phyloP scores from a whole-genome alignment of 257 asterid genomes.

The Capsicum baccatum region DNA sequence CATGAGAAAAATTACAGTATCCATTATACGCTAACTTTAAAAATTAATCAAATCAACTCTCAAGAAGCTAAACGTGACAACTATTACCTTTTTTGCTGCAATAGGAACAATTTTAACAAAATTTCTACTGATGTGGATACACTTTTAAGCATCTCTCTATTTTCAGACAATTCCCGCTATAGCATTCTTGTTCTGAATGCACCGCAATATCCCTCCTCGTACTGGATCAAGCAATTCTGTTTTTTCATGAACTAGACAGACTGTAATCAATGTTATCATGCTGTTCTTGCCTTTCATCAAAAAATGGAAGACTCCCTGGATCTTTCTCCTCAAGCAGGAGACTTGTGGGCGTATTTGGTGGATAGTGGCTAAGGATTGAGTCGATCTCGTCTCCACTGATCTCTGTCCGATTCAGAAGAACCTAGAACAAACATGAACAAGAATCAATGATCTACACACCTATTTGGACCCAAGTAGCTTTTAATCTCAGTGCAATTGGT shows the following conservation, averaged over 20 bases:
- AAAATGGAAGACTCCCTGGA: constrained; percentile 77
- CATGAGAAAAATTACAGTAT: too few species aligned
- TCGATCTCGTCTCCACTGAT: constrained; percentile 81
- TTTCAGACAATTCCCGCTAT: too few species aligned
- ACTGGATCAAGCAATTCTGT: too few species aligned
- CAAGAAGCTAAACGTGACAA: too few species aligned
- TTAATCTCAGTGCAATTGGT: background rate
- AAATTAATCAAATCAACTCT: too few species aligned
- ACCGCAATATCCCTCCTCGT: background rate
- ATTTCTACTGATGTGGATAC: background rate
- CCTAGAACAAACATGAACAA: constrained; percentile 47
- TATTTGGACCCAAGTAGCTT: background rate
- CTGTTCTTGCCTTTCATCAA: constrained; percentile 44
- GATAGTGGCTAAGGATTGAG: constrained; percentile 70
- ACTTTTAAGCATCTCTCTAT: too few species aligned
- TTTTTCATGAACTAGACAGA: constrained; percentile 51
- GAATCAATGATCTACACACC: background rate
- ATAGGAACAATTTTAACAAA: constrained; percentile 52
- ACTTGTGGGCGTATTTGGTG: constrained; percentile 70
- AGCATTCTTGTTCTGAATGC: background rate
- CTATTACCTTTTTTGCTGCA: constrained; percentile 35
- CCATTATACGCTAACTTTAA: too few species aligned
- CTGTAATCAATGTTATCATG: constrained; percentile 54
- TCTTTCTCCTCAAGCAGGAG: constrained; percentile 72
- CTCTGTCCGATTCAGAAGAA: constrained; percentile 80